Conservation (phyloP, 805 yeast species). For the Clavispora asparagi region DNA sequence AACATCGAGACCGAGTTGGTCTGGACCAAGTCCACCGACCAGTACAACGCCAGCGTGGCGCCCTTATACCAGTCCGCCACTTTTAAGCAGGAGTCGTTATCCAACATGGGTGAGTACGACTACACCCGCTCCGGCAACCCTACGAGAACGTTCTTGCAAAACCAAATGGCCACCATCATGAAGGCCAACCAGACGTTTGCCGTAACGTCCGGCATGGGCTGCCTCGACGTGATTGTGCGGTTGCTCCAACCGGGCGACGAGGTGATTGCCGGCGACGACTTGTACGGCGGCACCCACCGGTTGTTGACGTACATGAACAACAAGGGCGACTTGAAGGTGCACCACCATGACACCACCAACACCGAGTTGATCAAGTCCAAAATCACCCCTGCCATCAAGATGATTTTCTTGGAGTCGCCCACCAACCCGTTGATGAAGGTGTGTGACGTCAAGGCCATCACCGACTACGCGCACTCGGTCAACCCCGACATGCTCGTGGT, state of each 20-base stretch:
- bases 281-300: constrained; percentile 92
- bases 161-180: constrained; percentile 74
- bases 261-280: constrained; percentile 90
- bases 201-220: constrained; percentile 90
- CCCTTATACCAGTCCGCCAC: constrained; percentile 95
- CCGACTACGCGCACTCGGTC: constrained; percentile 58
- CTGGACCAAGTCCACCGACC: constrained; percentile 55
- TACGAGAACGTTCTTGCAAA: constrained; percentile 75
- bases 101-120: constrained; percentile 66
- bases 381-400: constrained; percentile 54
- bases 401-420: constrained; percentile 86
- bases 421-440: constrained; percentile 91
- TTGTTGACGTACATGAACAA: constrained; percentile 66
- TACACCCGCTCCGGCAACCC: constrained; percentile 95
- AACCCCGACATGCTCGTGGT: constrained; percentile 70
- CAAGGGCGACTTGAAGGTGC: constrained; percentile 59
- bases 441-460: constrained; percentile 67
- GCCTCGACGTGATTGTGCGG: constrained; percentile 78
- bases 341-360: constrained; percentile 79
- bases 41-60: constrained; percentile 73
- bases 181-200: constrained; percentile 73
- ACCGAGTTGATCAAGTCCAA: constrained; percentile 54
- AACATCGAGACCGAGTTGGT: constrained; percentile 69
- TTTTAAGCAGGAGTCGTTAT: constrained; percentile 71
- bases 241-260: constrained; percentile 78